A percentile compares a stretch with the other conserved stretches of the same genome.
Conservation (phyloP, 345 rosid genomes). For the Hypericum androsaemum region DNA sequence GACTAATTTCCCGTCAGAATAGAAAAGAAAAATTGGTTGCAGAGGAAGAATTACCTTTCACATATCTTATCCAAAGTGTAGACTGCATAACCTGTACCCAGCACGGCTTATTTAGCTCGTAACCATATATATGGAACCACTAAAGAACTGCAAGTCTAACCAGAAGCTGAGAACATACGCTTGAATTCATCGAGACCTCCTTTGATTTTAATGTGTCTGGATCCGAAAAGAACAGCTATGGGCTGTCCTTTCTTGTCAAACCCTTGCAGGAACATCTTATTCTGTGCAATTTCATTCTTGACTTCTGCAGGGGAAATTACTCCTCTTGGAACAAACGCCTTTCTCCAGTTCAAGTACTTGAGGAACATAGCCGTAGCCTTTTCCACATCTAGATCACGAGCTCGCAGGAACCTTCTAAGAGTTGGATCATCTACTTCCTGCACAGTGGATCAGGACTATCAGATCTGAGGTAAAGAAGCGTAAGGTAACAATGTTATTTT, state of each 20-base stretch:
- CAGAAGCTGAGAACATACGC: constrained; percentile 19
- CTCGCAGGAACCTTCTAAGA: constrained; percentile 39
- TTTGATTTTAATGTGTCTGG: constrained; percentile 30
- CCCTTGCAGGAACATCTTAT: constrained; percentile 43
- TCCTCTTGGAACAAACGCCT: constrained; percentile 27
- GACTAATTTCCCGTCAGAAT: not conserved
- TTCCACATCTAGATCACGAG: constrained; percentile 31
- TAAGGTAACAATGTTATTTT: no score
- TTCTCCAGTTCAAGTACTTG: constrained; percentile 38
- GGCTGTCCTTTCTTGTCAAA: constrained; percentile 34
- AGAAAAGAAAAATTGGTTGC: not conserved
- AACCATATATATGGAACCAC: no score
- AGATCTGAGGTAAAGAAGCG: no score
- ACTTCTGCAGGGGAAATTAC: constrained; percentile 19
- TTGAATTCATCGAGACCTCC: constrained; percentile 33
- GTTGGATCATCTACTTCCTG: constrained; percentile 37
- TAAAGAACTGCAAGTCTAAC: no score
- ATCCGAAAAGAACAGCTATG: constrained; percentile 18
- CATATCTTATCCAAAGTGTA: not conserved
- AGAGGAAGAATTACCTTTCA: not conserved
- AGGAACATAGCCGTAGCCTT: constrained; percentile 33
- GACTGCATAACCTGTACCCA: not conserved
- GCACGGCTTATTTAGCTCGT: no score
- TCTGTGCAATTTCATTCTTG: constrained; percentile 27
- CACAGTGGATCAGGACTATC: not conserved